A percentile compares a stretch with the other conserved stretches of the same genome.
These are phyloP conservation scores for Microsporum ferrugineum DNA, from an alignment of 2,329 filamentous ascomycete genomes.

Conservation along the genomic window DNA sequence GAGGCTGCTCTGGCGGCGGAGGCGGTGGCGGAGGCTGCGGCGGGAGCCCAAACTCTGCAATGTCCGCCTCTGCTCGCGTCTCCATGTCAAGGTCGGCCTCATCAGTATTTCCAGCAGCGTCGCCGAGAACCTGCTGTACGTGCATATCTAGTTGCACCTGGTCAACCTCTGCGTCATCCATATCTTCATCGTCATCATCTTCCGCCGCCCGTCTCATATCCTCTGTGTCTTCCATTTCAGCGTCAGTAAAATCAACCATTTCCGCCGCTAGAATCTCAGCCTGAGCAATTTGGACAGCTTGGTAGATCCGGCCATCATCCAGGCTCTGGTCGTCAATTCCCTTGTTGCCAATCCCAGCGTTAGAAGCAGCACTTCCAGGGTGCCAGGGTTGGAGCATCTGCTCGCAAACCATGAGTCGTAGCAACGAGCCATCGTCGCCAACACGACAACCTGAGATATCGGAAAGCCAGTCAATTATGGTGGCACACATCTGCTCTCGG, in stretches of 20 bases:
- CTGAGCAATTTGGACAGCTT: constrained; percentile 19
- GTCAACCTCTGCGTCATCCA: constrained; percentile 35
- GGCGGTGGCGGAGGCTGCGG: constrained; percentile 46
- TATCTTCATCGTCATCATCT: constrained; percentile 26
- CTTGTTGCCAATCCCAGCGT: constrained; percentile 63
- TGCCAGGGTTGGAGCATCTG: constrained; percentile 83
- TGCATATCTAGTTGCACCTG: constrained; percentile 24
- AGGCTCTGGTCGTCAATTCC: constrained; percentile 73
- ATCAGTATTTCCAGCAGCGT: constrained; percentile 30
- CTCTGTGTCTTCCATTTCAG: constrained; percentile 40
- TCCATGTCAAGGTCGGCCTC: constrained; percentile 40
- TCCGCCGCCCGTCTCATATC: constrained; percentile 26
- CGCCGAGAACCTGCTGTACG: constrained; percentile 14
- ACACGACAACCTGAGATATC: constrained; percentile 87
- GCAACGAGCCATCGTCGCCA: constrained; percentile 63
- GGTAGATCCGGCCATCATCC: constrained; percentile 30
- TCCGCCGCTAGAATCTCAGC: constrained; percentile 30
- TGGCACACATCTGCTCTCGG: constrained; percentile 96
- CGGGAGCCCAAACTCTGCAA: constrained; percentile 59
- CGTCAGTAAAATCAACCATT: constrained; percentile 23
- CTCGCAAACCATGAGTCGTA: constrained; percentile 76
- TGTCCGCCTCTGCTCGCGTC: constrained; percentile 58
- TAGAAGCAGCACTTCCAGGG: constrained; percentile 69
- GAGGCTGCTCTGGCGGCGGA: constrained; percentile 30
- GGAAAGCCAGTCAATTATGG: constrained; percentile 88